Evolutionary conservation across 768 basidiomycete species (phyloP).

Genomic region (Pleurotus tuber-regium): DNA sequence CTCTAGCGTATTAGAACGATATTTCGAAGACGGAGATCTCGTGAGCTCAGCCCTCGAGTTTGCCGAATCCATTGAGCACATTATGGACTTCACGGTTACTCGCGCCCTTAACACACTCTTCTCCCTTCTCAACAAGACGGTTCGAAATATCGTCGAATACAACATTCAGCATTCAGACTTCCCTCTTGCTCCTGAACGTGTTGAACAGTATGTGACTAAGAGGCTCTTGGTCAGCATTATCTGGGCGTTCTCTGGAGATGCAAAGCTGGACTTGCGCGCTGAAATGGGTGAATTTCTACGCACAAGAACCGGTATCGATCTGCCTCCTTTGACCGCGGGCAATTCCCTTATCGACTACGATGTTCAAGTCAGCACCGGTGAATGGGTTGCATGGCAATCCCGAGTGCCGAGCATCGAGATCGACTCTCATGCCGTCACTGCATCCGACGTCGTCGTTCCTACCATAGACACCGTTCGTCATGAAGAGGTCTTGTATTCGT

Average conservation of each 20-base stretch:
- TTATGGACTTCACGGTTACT: slow-evolving; percentile 96
- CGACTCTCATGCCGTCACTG: slow-evolving; percentile 93
- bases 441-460: slow-evolving; percentile 95
- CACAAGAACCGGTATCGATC: slow-evolving; percentile 83
- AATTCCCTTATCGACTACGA: slow-evolving; percentile 94
- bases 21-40: slow-evolving; percentile 80
- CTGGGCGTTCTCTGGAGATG: slow-evolving; percentile 98
- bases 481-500: slow-evolving; percentile 97
- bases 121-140: slow-evolving; percentile 95
- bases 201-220: slow-evolving; percentile 90
- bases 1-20: slow-evolving; percentile 71
- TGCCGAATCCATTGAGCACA: slow-evolving; percentile 88
- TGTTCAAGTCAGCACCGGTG: slow-evolving; percentile 79
- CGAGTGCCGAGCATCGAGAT: slow-evolving; percentile 95
- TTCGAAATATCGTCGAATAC: slow-evolving; percentile 91
- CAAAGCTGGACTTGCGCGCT: slow-evolving; percentile 85
- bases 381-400: slow-evolving; percentile 91
- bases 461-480: slow-evolving; percentile 98
- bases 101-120: slow-evolving; percentile 95
- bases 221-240: slow-evolving; percentile 88
- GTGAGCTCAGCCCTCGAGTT: slow-evolving; percentile 76
- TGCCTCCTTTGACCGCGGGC: slow-evolving; percentile 73
- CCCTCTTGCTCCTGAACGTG: slow-evolving; percentile 77
- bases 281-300: slow-evolving; percentile 87
- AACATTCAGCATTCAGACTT: slow-evolving; percentile 95